Conservation (phyloP, 176 grass and related monocot species). For the Areca catechu region DNA sequence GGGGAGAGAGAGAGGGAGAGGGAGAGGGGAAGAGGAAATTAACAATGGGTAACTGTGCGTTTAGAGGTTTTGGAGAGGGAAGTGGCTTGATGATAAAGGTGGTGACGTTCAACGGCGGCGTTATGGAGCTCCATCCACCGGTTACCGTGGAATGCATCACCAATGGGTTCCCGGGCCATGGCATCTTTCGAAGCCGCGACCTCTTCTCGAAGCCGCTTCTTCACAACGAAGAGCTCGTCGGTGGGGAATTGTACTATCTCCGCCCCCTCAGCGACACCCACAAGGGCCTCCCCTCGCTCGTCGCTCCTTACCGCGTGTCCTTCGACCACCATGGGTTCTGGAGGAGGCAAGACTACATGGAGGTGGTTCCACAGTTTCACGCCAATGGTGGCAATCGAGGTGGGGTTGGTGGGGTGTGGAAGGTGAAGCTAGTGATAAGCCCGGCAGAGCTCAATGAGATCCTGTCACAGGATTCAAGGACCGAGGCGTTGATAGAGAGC, state of each 20-base stretch:
- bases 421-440: constrained; percentile 7
- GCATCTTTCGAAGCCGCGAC: neutral
- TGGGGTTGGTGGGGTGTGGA: neutral
- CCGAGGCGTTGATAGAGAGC: constrained; percentile 2
- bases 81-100: neutral
- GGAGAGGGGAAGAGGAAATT: too few species aligned
- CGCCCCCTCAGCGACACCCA: neutral
- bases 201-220: constrained; percentile 2
- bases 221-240: neutral
- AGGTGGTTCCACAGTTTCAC: neutral
- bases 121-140: neutral
- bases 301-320: neutral
- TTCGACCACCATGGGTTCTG: constrained; percentile 1
- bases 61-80: neutral
- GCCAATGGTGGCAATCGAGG: neutral
- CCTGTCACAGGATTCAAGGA: neutral
- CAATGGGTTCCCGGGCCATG: constrained; percentile 2
- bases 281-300: neutral
- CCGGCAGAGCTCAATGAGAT: neutral
- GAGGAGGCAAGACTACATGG: neutral
- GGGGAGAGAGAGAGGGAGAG: too few species aligned
- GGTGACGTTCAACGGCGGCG: neutral
- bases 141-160: constrained; percentile 1
- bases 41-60: constrained; percentile 4
- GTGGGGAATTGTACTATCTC: neutral